Conservation (phyloP, 441 rosid genomes). For the Syzygium malaccense region DNA sequence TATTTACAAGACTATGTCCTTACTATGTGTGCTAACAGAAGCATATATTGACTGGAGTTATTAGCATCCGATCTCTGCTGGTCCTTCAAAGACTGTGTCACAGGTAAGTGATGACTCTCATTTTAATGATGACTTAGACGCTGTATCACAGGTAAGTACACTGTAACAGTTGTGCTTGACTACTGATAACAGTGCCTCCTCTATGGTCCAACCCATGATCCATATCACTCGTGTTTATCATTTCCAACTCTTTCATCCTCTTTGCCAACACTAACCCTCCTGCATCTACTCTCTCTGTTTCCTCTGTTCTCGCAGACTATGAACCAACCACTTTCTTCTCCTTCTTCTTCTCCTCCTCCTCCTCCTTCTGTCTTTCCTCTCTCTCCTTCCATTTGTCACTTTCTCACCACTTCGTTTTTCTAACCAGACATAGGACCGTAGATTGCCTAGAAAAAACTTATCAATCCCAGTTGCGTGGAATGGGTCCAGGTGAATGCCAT, state of each 20-base stretch:
- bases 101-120: too few species aligned
- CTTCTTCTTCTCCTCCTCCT: slow-evolving; percentile 43
- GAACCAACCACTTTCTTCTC: slow-evolving; percentile 32
- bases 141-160: slow-evolving; percentile 40
- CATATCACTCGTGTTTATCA: slow-evolving; percentile 47
- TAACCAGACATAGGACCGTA: too few species aligned
- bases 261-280: slow-evolving; percentile 34
- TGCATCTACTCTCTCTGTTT: slow-evolving; percentile 4
- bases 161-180: not conserved
- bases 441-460: too few species aligned
- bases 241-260: slow-evolving; percentile 69
- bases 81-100: too few species aligned
- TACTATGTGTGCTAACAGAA: not conserved
- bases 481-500: too few species aligned
- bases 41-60: too few species aligned
- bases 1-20: slow-evolving; percentile 8
- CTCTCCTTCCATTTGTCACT: too few species aligned
- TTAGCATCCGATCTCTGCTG: too few species aligned
- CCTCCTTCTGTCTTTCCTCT: slow-evolving; percentile 56
- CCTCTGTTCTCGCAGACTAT: slow-evolving; percentile 8
- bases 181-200: slow-evolving; percentile 60
- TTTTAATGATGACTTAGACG: slow-evolving; percentile 48
- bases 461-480: too few species aligned
- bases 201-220: slow-evolving; percentile 77
- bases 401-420: too few species aligned